phyloP scores from a whole-genome alignment of 148 eudicot species.

The Camellia japonica region DNA sequence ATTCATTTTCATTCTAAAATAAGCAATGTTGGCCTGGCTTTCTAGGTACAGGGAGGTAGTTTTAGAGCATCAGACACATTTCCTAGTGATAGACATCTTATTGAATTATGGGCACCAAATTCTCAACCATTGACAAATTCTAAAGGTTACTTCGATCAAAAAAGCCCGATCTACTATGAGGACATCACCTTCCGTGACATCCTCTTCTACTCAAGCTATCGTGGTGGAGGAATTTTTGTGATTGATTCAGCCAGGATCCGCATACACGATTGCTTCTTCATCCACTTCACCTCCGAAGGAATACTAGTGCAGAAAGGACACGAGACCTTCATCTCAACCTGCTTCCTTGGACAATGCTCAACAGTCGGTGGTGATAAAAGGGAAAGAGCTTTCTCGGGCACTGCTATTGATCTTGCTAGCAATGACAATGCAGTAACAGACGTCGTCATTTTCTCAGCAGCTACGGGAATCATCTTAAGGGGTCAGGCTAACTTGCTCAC shows the following conservation, averaged over 20 bases:
- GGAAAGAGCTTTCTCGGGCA: constrained; percentile 31
- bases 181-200: constrained; percentile 38
- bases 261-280: constrained; percentile 34
- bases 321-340: constrained; percentile 38
- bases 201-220: constrained; percentile 39
- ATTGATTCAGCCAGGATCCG: constrained; percentile 34
- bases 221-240: constrained; percentile 35
- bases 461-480: constrained; percentile 26
- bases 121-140: constrained; percentile 12
- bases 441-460: constrained; percentile 43
- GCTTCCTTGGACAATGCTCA: constrained; percentile 37
- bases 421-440: constrained; percentile 43
- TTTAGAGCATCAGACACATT: constrained; percentile 37
- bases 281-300: constrained; percentile 39
- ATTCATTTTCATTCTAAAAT: neutral
- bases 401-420: constrained; percentile 41
- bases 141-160: neutral
- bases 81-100: constrained; percentile 35
- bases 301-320: constrained; percentile 38
- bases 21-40: neutral
- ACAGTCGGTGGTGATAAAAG: constrained; percentile 35
- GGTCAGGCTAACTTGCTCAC: constrained; percentile 39
- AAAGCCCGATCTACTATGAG: constrained; percentile 32
- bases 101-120: constrained; percentile 34
- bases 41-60: constrained; percentile 38